A percentile compares a stretch with the other conserved stretches of the same genome.
phyloP scores from a whole-genome alignment of 1,139 yeast species.

The Lodderomyces theae region DNA sequence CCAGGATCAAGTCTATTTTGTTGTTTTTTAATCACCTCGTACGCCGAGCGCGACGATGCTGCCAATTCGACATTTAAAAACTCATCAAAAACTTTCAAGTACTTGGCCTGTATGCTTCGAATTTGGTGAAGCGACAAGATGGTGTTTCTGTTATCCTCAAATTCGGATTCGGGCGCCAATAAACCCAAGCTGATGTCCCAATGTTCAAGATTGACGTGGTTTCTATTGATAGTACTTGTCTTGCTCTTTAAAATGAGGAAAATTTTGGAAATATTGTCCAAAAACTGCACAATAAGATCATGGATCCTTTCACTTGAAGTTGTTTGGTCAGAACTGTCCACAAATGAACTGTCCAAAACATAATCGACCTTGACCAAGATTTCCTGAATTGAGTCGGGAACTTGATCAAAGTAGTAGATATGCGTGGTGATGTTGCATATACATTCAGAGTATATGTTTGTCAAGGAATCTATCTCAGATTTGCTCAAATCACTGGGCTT shows the following conservation, averaged over 20 bases:
- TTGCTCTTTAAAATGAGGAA: conserved; percentile 30
- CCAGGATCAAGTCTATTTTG: conserved; percentile 12
- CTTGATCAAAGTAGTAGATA: conserved; percentile 74
- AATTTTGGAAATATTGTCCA: conserved; percentile 33
- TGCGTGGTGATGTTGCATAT: conserved; percentile 67
- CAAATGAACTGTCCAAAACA: conserved; percentile 25
- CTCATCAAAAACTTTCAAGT: conserved; percentile 32
- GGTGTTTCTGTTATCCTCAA: conserved; percentile 15
- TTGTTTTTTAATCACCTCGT: conserved; percentile 8
- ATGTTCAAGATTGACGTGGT: conserved; percentile 40
- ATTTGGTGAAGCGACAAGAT: conserved; percentile 25
- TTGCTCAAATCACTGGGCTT: conserved; percentile 22
- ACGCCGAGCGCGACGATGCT: conserved; percentile 8
- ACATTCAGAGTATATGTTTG: conserved; percentile 40
- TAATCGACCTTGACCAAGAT: conserved; percentile 42
- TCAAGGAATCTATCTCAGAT: conserved; percentile 25
- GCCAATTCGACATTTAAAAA: conserved; percentile 35
- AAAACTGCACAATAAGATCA: conserved; percentile 27
- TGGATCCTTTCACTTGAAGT: conserved; percentile 20
- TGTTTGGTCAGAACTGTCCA: conserved; percentile 13
- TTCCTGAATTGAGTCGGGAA: conserved; percentile 70
- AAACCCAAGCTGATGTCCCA: conserved; percentile 43
- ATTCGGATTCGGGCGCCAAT: conserved; percentile 28
- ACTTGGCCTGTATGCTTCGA: conserved; percentile 30
- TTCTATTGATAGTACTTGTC: conserved; percentile 36